These are phyloP conservation scores for Limnanthes douglasii DNA, from an alignment of 345 rosid species.

Conservation along the genomic window DNA sequence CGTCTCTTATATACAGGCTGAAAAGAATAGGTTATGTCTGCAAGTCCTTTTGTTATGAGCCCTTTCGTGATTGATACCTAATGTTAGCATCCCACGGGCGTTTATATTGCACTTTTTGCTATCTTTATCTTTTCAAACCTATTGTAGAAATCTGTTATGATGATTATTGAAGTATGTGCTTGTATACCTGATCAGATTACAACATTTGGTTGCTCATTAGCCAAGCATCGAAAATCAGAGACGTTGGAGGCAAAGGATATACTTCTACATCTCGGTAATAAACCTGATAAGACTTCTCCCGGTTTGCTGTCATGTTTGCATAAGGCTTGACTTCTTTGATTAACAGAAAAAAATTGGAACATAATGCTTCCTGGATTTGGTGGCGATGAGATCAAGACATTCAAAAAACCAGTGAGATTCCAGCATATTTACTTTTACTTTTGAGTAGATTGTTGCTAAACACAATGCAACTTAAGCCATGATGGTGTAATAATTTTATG, in stretches of 20 bases:
- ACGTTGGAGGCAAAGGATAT: slow-evolving; percentile 93
- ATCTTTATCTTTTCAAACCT: no score
- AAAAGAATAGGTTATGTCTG: no score
- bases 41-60: no score
- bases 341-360: slow-evolving; percentile 81
- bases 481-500: neutral
- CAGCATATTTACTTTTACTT: neutral
- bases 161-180: no score
- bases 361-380: slow-evolving; percentile 82
- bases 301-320: slow-evolving; percentile 3
- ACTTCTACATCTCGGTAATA: slow-evolving; percentile 94
- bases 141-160: no score
- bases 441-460: neutral
- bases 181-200: slow-evolving; percentile 40
- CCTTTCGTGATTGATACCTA: no score
- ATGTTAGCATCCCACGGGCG: no score
- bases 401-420: slow-evolving; percentile 54
- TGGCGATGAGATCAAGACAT: slow-evolving; percentile 82
- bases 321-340: slow-evolving; percentile 3
- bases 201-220: slow-evolving; percentile 89
- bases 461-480: no score
- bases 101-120: no score
- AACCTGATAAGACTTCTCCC: no score
- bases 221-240: slow-evolving; percentile 90
- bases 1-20: no score